Evolutionary conservation across 1,284 basidiomycete species (phyloP).

Genomic region (Cerioporus squamosus): DNA sequence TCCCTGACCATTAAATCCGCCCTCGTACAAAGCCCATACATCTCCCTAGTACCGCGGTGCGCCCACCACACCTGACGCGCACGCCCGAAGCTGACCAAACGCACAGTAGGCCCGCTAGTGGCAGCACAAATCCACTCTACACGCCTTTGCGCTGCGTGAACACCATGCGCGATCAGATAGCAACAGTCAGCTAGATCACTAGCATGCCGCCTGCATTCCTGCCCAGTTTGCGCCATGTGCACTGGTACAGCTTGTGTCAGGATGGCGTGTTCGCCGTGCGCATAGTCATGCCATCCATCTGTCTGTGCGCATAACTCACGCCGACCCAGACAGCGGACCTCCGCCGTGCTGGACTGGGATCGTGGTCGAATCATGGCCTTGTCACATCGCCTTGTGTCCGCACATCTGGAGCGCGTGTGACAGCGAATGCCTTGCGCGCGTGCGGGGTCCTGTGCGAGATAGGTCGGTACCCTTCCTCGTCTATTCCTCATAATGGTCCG

Average conservation of each 20-base stretch:
- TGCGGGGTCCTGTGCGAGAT: neutral
- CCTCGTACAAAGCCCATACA: neutral
- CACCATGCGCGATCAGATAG: constrained; percentile 3
- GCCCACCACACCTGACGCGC: too few species aligned
- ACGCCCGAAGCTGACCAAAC: too few species aligned
- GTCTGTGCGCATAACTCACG: neutral
- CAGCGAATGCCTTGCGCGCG: neutral
- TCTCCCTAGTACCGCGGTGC: too few species aligned
- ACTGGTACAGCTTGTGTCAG: neutral
- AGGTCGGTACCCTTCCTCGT: neutral
- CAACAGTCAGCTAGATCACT: too few species aligned
- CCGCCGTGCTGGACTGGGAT: neutral
- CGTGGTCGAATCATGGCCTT: neutral
- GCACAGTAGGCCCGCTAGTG: too few species aligned
- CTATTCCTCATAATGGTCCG: too few species aligned
- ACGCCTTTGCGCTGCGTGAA: neutral
- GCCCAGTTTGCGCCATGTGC: too few species aligned
- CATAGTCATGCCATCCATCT: neutral
- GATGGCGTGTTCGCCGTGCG: neutral
- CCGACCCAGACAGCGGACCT: neutral
- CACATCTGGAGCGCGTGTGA: neutral
- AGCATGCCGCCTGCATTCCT: neutral
- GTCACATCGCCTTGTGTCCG: neutral
- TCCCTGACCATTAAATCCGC: neutral
- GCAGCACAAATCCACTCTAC: neutral